Conservation (phyloP, 805 yeast genomes). For the Sugiyamaella americana region DNA sequence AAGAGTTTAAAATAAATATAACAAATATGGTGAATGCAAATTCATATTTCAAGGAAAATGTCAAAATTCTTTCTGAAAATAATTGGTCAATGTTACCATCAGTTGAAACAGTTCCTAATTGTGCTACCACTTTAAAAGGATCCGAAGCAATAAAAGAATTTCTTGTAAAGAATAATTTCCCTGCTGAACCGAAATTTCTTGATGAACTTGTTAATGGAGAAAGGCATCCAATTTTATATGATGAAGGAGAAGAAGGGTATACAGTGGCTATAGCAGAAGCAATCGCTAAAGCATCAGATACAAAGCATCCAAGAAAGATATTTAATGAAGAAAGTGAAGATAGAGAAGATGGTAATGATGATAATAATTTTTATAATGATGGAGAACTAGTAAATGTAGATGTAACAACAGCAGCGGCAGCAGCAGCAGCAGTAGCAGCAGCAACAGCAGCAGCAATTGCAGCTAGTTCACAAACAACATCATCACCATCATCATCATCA, state of each 20-base stretch:
- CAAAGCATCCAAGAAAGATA: background rate
- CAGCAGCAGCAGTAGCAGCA: background rate
- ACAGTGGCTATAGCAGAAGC: background rate
- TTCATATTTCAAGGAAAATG: background rate
- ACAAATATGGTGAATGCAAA: background rate
- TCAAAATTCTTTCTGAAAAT: background rate
- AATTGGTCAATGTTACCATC: background rate
- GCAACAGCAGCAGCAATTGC: background rate
- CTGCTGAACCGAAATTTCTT: background rate
- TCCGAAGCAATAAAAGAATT: background rate
- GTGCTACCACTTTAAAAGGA: background rate
- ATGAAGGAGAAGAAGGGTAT: background rate
- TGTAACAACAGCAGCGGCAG: background rate
- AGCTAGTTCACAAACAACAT: background rate
- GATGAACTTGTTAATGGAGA: background rate
- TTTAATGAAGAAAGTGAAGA: too few species aligned
- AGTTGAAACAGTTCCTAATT: background rate
- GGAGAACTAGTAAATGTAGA: background rate
- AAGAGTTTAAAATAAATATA: background rate
- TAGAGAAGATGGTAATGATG: background rate
- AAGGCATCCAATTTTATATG: background rate
- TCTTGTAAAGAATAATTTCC: background rate
- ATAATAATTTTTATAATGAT: background rate
- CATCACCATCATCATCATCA: background rate
- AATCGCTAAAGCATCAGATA: background rate